Percentiles rank a stretch among this genome's conserved stretches.
phyloP scores from a whole-genome alignment of 1,284 basidiomycete species.

The Flammula alnicola region DNA sequence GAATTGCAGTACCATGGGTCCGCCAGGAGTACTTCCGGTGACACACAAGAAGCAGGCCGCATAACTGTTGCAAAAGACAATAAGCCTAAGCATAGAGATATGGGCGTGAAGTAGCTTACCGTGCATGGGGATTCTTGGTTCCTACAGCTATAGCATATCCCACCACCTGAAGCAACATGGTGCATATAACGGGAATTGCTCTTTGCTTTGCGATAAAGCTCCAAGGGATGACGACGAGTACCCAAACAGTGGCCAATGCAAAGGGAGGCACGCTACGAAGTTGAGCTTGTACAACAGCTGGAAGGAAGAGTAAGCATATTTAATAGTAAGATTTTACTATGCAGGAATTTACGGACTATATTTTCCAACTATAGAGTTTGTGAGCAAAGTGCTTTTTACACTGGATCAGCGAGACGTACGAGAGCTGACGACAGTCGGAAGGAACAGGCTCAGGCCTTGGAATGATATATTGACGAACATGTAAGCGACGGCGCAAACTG shows the following conservation, averaged over 20 bases:
- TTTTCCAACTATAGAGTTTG: slow-evolving; percentile 32
- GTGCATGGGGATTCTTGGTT: slow-evolving; percentile 40
- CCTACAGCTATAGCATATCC: slow-evolving; percentile 45
- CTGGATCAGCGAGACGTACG: slow-evolving; percentile 30
- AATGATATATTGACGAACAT: slow-evolving; percentile 44
- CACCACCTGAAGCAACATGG: slow-evolving; percentile 36
- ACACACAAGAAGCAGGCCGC: slow-evolving; percentile 46
- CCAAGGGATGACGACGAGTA: slow-evolving; percentile 33
- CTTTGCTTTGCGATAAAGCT: slow-evolving; percentile 38
- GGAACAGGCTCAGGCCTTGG: slow-evolving; percentile 47
- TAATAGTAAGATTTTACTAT: too few species aligned
- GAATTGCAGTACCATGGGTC: slow-evolving; percentile 30
- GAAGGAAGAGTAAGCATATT: background rate
- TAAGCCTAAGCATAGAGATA: background rate
- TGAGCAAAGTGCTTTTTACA: background rate
- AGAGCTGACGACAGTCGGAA: slow-evolving; percentile 45
- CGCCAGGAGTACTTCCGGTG: slow-evolving; percentile 38
- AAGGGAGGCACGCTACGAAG: slow-evolving; percentile 47
- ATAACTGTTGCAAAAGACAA: slow-evolving; percentile 32
- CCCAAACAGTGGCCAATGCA: slow-evolving; percentile 39
- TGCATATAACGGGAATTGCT: slow-evolving; percentile 36
- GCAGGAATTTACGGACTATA: slow-evolving; percentile 30
- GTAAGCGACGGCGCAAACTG: slow-evolving; percentile 34
- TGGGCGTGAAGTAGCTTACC: slow-evolving; percentile 28
- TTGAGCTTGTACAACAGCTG: slow-evolving; percentile 44